Evolutionary conservation across 2,329 filamentous ascomycete genomes (phyloP), one percentile per base, ranked within the genome.

Genomic region (Chaetoscypha palmicola): DNA sequence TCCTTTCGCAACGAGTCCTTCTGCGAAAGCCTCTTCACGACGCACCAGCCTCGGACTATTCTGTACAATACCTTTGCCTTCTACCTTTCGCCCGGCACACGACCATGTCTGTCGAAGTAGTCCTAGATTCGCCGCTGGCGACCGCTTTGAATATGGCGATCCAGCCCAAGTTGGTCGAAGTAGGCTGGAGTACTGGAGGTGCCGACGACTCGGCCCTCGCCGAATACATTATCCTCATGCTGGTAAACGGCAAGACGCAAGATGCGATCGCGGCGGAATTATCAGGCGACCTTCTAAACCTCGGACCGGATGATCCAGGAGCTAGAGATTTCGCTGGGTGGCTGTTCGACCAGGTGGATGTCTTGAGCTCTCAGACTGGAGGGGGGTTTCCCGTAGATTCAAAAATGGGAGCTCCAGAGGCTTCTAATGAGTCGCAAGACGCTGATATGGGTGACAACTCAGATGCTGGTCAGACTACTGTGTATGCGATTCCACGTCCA

Each of bases 161-260:
- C 51, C 86, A 92, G 66, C 84, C 87, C 23, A 97, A 97, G 70
- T 74, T 98, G 46, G 79, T 88, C 47, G 91, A 98, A 67, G 83
- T 90, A 54, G 91, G 90, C 58, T 97, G 92, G 91, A 89, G 81
- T 50, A 81, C 84, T 22, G 83, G 83, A 55, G 85, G 83, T 49
- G 68, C 69, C 44, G 84, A 87, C 56, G 84, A 87, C 57, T 82
- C 83, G 19, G 86, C 88, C 28, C 77, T 98, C 47, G 83, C 89
- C 47, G 92, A 98, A 68, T 98, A 97, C 68, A 92, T 98, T 55
- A 84, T 97, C 47, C 79, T 97, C 51, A 96, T 97, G 91, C 77
- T 98, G 23, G 87, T 87, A 50, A 97, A 96, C 67, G 88, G 90
- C 58, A 96, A 95, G 66, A 89, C 85, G 3, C 83, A 94, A 63